Evolutionary conservation across 2,329 filamentous ascomycete species (phyloP), one percentile per base, ranked within the genome.

Genomic region (Exserohilum rostratum): DNA sequence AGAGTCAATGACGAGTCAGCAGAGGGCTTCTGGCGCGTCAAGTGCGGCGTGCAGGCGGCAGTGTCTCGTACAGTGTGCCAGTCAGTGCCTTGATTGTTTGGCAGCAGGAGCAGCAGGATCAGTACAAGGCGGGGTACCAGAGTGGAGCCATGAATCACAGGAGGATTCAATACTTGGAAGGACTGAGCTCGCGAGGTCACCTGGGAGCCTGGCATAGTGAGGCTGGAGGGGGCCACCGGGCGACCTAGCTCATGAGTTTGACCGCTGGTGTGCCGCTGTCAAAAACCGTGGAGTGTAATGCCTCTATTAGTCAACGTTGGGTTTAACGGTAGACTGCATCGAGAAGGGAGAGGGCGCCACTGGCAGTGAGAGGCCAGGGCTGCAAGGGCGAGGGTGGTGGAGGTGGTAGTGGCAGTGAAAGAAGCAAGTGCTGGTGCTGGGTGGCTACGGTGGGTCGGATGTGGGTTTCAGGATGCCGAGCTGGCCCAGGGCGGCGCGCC

Each of bases 231-330:
- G 62, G 52, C 60, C 66, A 64, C 55, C 29, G 37, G 49, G 53
- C 44, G 55, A 58, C 64, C 61, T 40, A 46, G 40, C 46, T 34
- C 38, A 43, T 46, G 53, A 45, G 57, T 58, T 52, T 64, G 59
- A 52, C 54, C 58, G 62, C 55, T 61, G 55, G 50, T 55, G 49
- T 62, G 59, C 69, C 67, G 69, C 64, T 69, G 69, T 69, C 66
- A 66, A 55, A 59, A 61, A 49, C 46, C 44, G 56, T 50, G 54
- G 56, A 40, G 37, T 46, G 29, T 34, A 44, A 52, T 61, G 31
- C 44, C n/a, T 48, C 50, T 37, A 50, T 53, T 49, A 25, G 51
- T 39, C 42, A 46, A 62, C 50, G 52, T 60, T 52, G 49, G 22
- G 43, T 47, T 58, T 52, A 56, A 50, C 51, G 33, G 34, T 34